Base-by-base conservation (phyloP, 1,284 basidiomycete species). In the Phylloboletellus chloephorus region DNA sequence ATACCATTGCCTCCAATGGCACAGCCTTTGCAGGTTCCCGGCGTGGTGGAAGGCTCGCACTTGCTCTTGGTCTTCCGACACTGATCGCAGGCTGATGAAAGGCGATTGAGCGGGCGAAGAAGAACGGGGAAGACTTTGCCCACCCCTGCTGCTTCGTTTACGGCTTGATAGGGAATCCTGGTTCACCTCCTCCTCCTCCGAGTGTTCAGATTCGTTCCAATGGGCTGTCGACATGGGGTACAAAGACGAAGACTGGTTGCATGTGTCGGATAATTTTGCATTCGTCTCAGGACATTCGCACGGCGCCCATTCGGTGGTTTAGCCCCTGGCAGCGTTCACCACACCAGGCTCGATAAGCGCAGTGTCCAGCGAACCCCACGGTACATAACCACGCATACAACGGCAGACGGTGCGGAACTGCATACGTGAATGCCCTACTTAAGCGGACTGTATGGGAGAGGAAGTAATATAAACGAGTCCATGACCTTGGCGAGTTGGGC, bases 31-130 rank as follows among this genome's bases (percentile, higher is more conserved):
- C 86, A 89, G 12, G 68, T 69, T 7, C 67, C 63, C 12, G 65
- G 66, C 7, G 72, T 71, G 4, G 61, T 61, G 31, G 72, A 69
- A 30, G 79, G 73, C 53, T 88, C 83, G 58, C 88, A 91, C 63
- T 89, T 89, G 67, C 83, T 87, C 65, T 91, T 91, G 4, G 82
- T 82, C 64, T 87, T 88, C 44, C 88, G 72, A 53, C 88, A 90
- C 55, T 88, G 83, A 67, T 88, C 83, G 54, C 86, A 89, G 29
- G 84, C 86, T 86, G 52, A 43, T 37, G 30, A 43, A 31, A 34
- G 37, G 41, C 29, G 38, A 34, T 39, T 49, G 21, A 44, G 39
- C 20, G 23, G 31, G 30, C 13, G 40, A 41, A 39, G 31, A 21
- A 29, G 44, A 23, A 28, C n/a, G n/a, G 15, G n/a, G 21, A 46